Conservation (phyloP, 352 stramenopile species). For the Globisporangium camurandrum region DNA sequence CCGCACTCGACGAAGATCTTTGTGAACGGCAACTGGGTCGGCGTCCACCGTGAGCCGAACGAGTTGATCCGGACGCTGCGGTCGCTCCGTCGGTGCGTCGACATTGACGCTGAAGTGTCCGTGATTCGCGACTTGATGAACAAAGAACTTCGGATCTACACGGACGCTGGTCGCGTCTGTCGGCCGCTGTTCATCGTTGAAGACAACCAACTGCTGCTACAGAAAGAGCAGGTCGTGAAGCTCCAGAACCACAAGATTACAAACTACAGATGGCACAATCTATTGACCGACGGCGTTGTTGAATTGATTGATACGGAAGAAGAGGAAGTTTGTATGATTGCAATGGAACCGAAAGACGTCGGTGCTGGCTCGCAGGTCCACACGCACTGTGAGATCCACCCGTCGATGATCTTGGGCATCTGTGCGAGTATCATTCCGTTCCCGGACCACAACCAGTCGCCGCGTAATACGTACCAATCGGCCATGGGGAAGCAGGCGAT, state of each 20-base stretch:
- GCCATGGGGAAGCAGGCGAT: constrained; percentile 99
- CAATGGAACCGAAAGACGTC: constrained; percentile 96
- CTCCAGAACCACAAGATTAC: constrained; percentile 89
- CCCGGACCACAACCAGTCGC: constrained; percentile 99
- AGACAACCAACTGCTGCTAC: constrained; percentile 92
- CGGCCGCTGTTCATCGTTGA: constrained; percentile 99
- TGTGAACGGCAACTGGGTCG: constrained; percentile 99
- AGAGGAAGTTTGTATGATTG: constrained; percentile 99
- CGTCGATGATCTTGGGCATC: constrained; percentile 99
- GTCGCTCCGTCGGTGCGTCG: constrained; percentile 91
- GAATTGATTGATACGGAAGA: constrained; percentile 99
- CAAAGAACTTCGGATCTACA: constrained; percentile 99
- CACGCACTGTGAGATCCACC: constrained; percentile 99
- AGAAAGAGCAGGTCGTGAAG: constrained; percentile 97
- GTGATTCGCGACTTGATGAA: constrained; percentile 98
- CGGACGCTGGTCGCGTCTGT: constrained; percentile 97
- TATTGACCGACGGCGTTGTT: constrained; percentile 92
- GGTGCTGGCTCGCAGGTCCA: constrained; percentile 91
- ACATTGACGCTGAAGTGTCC: constrained; percentile 98
- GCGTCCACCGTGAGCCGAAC: constrained; percentile 97
- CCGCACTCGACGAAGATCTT: constrained; percentile 99
- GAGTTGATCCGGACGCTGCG: constrained; percentile 93
- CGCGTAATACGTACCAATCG: constrained; percentile 99
- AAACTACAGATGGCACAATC: constrained; percentile 83
- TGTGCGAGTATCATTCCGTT: constrained; percentile 99